Evolutionary conservation across 768 basidiomycete genomes (phyloP).

Genomic region (Rhodosporidiobolus sp.): DNA sequence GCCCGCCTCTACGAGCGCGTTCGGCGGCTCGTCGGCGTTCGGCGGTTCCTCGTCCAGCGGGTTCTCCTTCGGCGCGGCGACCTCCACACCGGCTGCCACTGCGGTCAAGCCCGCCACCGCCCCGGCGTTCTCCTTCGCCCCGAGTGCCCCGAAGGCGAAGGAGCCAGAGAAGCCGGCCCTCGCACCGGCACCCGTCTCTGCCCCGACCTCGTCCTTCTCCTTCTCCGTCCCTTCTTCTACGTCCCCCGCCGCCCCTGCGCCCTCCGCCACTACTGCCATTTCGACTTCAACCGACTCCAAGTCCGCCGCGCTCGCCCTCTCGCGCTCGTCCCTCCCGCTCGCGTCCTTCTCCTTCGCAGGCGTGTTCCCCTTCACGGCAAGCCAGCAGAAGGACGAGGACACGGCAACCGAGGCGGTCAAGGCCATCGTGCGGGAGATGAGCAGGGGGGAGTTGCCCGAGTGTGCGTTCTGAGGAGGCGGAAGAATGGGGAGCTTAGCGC

Average conservation of each 20-base stretch:
- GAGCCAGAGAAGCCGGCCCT: neutral
- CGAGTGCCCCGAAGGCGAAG: neutral
- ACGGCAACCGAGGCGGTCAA: conserved; percentile 12
- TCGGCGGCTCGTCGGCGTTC: neutral
- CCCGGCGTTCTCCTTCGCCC: neutral
- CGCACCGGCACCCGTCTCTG: too few relatives aligned
- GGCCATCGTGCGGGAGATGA: conserved; percentile 8
- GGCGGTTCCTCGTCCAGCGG: neutral
- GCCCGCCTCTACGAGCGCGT: neutral
- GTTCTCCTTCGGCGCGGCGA: neutral
- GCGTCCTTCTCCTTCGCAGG: conserved; percentile 4
- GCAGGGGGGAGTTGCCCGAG: conserved; percentile 15
- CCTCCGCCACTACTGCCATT: neutral
- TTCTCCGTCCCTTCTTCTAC: neutral
- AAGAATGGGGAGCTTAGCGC: too few relatives aligned
- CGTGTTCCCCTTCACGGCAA: neutral
- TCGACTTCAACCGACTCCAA: neutral
- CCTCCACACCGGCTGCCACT: neutral
- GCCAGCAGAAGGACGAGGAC: neutral
- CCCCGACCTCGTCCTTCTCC: neutral
- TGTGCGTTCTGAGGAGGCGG: conserved; percentile 18
- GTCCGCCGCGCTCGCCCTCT: conserved; percentile 6
- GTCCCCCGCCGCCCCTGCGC: neutral
- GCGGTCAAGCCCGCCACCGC: neutral
- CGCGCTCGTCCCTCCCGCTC: conserved; percentile 5